These are phyloP conservation scores for Russula sp. DNA, from an alignment of 768 basidiomycete species.

Conservation along the genomic window DNA sequence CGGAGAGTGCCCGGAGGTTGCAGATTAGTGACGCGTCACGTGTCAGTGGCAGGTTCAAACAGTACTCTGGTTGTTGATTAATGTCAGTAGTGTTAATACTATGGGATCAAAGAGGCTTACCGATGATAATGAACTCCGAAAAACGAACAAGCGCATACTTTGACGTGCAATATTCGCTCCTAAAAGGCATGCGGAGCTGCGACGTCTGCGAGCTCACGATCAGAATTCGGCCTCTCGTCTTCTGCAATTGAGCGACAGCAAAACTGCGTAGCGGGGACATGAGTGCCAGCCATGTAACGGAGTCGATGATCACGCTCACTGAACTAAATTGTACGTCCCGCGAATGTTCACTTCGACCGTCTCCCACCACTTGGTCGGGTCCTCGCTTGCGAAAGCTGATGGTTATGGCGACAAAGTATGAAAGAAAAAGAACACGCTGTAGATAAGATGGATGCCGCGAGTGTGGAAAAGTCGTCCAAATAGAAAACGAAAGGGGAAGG, in stretches of 20 bases:
- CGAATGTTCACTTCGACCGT: constrained; percentile 23
- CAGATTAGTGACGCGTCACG: too few species aligned
- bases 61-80: not conserved
- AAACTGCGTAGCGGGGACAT: not conserved
- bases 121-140: constrained; percentile 10
- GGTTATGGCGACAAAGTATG: too few species aligned
- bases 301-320: constrained; percentile 3
- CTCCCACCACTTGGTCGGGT: constrained; percentile 22
- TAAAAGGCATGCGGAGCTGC: not conserved
- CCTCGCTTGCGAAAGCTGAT: constrained; percentile 11
- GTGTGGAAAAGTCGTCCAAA: too few species aligned
- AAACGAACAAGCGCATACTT: not conserved
- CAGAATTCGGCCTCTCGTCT: constrained; percentile 12
- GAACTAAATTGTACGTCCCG: constrained; percentile 16
- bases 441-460: too few species aligned
- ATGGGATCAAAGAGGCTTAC: not conserved
- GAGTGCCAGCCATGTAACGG: not conserved
- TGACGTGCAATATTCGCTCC: not conserved
- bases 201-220: not conserved
- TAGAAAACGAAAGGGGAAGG: too few species aligned
- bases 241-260: constrained; percentile 15
- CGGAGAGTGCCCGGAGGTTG: too few species aligned
- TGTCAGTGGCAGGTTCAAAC: too few species aligned
- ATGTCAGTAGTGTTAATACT: not conserved
- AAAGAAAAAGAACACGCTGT: too few species aligned